Base-by-base conservation (phyloP, 73 alveolate genomes). In the Symbiodinium natans region DNA sequence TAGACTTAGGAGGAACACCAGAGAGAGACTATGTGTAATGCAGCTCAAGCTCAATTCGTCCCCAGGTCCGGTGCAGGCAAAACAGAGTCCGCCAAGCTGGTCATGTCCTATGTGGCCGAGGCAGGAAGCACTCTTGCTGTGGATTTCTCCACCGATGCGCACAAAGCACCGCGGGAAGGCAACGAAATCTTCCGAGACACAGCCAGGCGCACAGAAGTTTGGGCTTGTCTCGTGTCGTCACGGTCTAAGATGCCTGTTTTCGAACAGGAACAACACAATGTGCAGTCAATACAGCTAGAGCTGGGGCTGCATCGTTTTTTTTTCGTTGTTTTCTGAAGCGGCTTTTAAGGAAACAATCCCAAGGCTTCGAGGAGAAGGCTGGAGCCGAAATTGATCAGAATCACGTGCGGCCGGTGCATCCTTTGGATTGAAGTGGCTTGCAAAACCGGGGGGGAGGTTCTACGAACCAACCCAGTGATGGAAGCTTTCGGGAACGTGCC, bases 21-120 rank as follows among this genome's bases (percentile, higher is more conserved):
- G n/a, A n/a, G n/a, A n/a, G n/a, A n/a, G n/a, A n/a, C n/a, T n/a
- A n/a, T n/a, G n/a, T n/a, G n/a, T n/a, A n/a, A n/a, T n/a, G n/a
- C n/a, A n/a, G n/a, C 1, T 29, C 75, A 29, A 2, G 75, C 75
- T 21, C 75, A 2, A 29, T 29, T 29, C 27, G 36, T 8, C 10
- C 90, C 11, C 71, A 87, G 94, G 94, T 87, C 94, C 6, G 94
- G 94, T 7, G 94, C 94, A 1, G 94, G 94, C 23, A 87, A 87
- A 68, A 87, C 94, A 27, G 94, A 87, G 68, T 87, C 94, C 7
- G 94, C 94, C 94, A 87, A 87, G 80, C 94, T 87, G 38, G 73
- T 87, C 94, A 87, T 87, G 94, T 87, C 94, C 83, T 87, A 54
- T 42, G 43, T 87, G n/a, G 94, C 94, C 31, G 94, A 87, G 94